Evolutionary conservation across 192 early-diverging fungal species (phyloP), one percentile per base, ranked within the genome.

Genomic region (Dissophora globulifera): DNA sequence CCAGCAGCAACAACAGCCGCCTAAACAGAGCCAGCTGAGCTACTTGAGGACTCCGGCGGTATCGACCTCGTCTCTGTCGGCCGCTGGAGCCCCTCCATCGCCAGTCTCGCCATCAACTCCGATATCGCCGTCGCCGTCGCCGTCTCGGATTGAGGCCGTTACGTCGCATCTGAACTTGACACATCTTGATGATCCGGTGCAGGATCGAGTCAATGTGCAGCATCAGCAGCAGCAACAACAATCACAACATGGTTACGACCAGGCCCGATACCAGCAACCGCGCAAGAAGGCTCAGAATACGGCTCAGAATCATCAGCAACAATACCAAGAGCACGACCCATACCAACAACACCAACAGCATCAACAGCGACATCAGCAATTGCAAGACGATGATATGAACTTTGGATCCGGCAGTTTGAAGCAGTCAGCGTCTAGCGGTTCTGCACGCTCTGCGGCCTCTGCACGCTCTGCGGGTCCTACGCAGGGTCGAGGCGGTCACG

Each of bases 51-150:
- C 50, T 2, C 58, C 69, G 3, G 69, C 60, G 19, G n/a, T n/a
- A n/a, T n/a, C n/a, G n/a, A n/a, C n/a, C n/a, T n/a, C 40, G 22
- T 31, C 38, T 30, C 15, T 41, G 10, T 41, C 41, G 23, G n/a
- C 25, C 29, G 32, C 45, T 19, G 32, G 27, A 19, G 53, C 59
- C 10, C 69, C 69, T 20, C 69, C 59, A 41, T 71, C 69, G n/a
- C 69, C 69, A 19, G 57, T 71, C 30, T 71, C 69, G 16, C 69
- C 69, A 6, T 71, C 69, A 15, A 71, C 59, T 9, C 68, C 68
- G 4, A 22, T 50, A 6, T 50, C 49, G 23, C 51, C 51, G 3
- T 26, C 57, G 13, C 50, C 67, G 7, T 50, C 49, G 23, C 51
- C 51, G 3, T 26, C 57, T 4, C 50, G 58, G 2, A 40, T 61